Evolutionary conservation across 148 eudicot genomes (phyloP).

Genomic region (Rhododendron vialii): DNA sequence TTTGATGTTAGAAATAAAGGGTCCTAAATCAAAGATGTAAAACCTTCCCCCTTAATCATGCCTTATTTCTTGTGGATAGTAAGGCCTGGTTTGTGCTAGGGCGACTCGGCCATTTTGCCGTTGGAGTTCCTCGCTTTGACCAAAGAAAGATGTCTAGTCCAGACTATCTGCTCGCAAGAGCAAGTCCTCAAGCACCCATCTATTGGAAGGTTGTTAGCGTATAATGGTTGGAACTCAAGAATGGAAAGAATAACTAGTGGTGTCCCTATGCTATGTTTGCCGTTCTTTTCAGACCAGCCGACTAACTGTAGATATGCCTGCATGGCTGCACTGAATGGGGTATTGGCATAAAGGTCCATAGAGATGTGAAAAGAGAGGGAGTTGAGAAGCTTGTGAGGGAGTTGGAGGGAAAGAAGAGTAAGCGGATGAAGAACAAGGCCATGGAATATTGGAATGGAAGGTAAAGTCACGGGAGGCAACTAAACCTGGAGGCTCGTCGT

Average conservation of each 20-base stretch:
- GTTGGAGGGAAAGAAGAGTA: neutral
- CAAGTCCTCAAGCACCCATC: neutral
- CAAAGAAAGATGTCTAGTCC: constrained; percentile 9
- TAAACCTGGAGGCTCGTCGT: neutral
- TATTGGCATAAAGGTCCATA: neutral
- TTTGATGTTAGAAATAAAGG: no score
- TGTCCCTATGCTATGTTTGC: constrained; percentile 11
- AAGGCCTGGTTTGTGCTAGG: constrained; percentile 3
- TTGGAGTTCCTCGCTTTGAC: neutral
- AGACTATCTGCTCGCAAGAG: neutral
- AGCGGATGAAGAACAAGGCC: neutral
- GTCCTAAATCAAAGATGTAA: no score
- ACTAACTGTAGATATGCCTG: no score
- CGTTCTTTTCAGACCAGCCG: neutral
- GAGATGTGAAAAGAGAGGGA: neutral
- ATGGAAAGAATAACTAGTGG: constrained; percentile 2
- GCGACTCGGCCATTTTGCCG: neutral
- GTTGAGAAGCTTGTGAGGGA: neutral
- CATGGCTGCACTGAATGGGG: neutral
- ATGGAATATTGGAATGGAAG: constrained; percentile 1
- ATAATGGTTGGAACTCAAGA: neutral
- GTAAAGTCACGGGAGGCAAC: neutral
- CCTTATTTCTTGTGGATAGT: no score
- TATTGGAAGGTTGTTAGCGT: neutral
- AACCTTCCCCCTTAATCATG: no score